Base-by-base conservation (phyloP, 1,284 basidiomycete species). In the Leccinum pachyderme region DNA sequence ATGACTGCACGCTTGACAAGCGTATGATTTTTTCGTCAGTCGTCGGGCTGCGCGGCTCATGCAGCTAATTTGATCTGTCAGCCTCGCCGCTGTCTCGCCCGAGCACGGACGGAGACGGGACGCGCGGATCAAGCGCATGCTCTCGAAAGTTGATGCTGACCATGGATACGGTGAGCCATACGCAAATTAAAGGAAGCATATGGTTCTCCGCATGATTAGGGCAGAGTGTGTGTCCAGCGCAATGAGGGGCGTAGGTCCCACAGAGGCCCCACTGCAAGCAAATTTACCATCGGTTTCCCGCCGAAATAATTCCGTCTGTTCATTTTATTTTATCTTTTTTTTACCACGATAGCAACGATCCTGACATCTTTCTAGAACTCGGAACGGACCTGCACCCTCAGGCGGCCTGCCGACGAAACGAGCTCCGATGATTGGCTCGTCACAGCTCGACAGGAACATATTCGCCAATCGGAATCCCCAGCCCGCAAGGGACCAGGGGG, bases 141-240 rank as follows among this genome's bases (percentile, higher is more conserved):
- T 41, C 39, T 39, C 18, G 37, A 39, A 9, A 28, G 32, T 32
- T 45, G 55, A 59, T 35, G 57, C 55, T 32, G 31, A 13, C 31
- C 55, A 52, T 65, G 67, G 63, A 54, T 64, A 63, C 47, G 49
- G 54, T 55, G 51, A 44, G 49, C 41, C 35, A 44, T 43, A 49
- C 28, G 47, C 50, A 47, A 56, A 37, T 41, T 27, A 48, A 51
- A 47, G 18, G 54, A 54, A 35, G 37, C 51, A 31, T 44, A 33
- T 53, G 43, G 27, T 28, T 48, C 37, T 25, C 39, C 52, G 18
- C 49, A 45, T 28, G 46, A 18, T 29, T 29, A n/a, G 27, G 25
- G 29, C 12, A 18, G 25, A 18, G 35, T 18, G 43, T 31, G 33
- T 18, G n/a, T n/a, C 32, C n/a, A 27, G 51, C 29, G 41, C 28